These are phyloP conservation scores for Leucosporidium scottii DNA, from an alignment of 768 basidiomycete species.

Conservation along the genomic window DNA sequence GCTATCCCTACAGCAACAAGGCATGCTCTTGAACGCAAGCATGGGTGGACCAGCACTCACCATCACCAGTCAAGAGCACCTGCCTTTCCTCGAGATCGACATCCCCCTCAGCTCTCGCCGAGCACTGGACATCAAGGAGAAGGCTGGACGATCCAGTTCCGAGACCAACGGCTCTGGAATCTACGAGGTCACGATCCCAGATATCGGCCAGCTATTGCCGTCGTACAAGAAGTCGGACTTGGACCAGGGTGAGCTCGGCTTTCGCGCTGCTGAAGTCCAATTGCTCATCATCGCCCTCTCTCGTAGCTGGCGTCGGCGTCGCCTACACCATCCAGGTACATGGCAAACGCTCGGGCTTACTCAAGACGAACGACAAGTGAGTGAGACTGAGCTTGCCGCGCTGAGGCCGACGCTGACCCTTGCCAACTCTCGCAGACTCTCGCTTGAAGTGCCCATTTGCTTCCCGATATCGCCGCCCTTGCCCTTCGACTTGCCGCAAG, in stretches of 20 bases:
- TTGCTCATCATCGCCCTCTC: too few relatives aligned
- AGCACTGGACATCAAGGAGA: neutral
- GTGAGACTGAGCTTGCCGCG: neutral
- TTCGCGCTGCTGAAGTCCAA: neutral
- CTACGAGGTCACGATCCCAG: constrained; percentile 12
- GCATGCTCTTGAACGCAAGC: neutral
- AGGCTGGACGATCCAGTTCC: neutral
- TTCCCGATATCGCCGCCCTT: neutral
- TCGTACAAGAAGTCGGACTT: neutral
- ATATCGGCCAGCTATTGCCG: constrained; percentile 2
- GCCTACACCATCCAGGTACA: constrained; percentile 10
- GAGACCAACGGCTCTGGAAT: neutral
- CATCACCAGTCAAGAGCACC: constrained; percentile 4
- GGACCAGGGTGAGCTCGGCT: neutral
- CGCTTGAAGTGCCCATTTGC: constrained; percentile 7
- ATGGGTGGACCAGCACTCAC: constrained; percentile 7
- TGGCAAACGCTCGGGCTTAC: constrained; percentile 7
- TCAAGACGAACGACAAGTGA: constrained; percentile 17
- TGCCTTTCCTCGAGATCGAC: constrained; percentile 7
- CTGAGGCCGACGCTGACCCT: neutral
- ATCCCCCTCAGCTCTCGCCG: constrained; percentile 9
- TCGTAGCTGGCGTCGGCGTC: constrained; percentile 3
- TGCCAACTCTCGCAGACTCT: neutral
- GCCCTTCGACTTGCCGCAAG: too few relatives aligned
- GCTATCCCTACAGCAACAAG: constrained; percentile 10